phyloP scores from a whole-genome alignment of 352 stramenopile species.

The Pythium insidiosum region DNA sequence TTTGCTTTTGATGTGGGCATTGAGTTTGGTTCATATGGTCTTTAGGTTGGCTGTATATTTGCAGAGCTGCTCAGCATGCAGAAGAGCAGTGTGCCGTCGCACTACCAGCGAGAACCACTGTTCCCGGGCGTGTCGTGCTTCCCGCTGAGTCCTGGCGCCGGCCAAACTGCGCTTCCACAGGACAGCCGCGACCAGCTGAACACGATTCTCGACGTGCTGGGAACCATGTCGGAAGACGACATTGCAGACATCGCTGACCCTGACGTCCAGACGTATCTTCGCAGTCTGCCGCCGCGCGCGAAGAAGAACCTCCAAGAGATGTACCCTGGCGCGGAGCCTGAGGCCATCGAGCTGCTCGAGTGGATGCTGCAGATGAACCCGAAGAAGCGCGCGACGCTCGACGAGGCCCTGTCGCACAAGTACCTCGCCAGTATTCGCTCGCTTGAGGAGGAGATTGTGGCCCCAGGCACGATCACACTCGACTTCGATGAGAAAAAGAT shows the following conservation, averaged over 20 bases:
- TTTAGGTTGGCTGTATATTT: slow-evolving; percentile 92
- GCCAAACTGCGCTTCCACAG: slow-evolving; percentile 67
- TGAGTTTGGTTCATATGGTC: slow-evolving; percentile 1
- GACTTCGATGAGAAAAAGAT: slow-evolving; percentile 86
- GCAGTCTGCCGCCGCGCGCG: slow-evolving; percentile 55
- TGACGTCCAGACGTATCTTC: slow-evolving; percentile 78
- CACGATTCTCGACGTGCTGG: slow-evolving; percentile 82
- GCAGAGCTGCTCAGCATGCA: slow-evolving; percentile 95
- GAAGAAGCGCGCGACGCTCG: slow-evolving; percentile 64
- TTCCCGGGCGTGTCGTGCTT: slow-evolving; percentile 93
- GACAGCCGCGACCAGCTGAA: slow-evolving; percentile 84
- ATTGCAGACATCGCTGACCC: slow-evolving; percentile 80
- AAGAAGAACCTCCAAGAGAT: slow-evolving; percentile 75
- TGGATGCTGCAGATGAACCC: slow-evolving; percentile 87
- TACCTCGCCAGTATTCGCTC: slow-evolving; percentile 81
- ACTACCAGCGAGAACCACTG: slow-evolving; percentile 91
- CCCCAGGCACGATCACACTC: slow-evolving; percentile 68
- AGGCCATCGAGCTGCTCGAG: slow-evolving; percentile 71
- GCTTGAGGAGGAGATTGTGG: slow-evolving; percentile 81
- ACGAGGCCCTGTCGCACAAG: slow-evolving; percentile 77
- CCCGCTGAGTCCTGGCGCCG: slow-evolving; percentile 64
- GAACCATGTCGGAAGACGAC: slow-evolving; percentile 81
- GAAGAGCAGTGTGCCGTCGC: slow-evolving; percentile 91
- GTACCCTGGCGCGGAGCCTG: slow-evolving; percentile 75
- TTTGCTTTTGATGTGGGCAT: no score